Base-by-base conservation (phyloP, 1,139 yeast genomes). In the Blastobotrys aristatus region DNA sequence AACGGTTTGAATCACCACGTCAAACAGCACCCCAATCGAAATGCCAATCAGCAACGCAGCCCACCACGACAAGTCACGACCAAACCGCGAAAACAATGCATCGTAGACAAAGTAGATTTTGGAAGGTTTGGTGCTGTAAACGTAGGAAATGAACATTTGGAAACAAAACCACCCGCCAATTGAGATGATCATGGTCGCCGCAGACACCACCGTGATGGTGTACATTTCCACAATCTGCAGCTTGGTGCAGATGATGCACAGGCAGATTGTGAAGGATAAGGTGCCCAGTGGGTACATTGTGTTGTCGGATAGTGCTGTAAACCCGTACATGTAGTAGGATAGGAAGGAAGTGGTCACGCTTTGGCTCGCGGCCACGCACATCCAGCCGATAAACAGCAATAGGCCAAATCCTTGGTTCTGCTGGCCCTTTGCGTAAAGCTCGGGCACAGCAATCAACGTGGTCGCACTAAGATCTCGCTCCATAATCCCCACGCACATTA, bases 401-500 rank as follows among this genome's bases (percentile, higher is more conserved):
- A 88, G 64, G 58, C 85, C 86, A 68, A 94, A 90, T 1, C 83
- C 85, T 61, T 82, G 78, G 56, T 83, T 86, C 31, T 76, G 68
- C 50, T 95, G 77, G 2, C 98, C 97, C 50, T 75, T 79, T 5
- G 80, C 61, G 63, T 94, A 94, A 22, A 94, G 71, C 65, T 90
- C 97, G 0, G 99, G 99, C 1, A 89, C 85, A 0, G 97, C 95
- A 48, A 92, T 66, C 47, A 92, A 72, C 0, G 98, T 92, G 1
- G 95, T 79, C 0, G 97, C 95, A 47, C 81, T 76, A 62, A 94
- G 72, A 61, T 94, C 99, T 61, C 84, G 84, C 59, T 92, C 97
- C 67, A 92, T 84, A 79, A 90, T 86, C n/a, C 99, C 99, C 47
- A 94, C 73, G 59, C 95, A 86, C 41, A 92, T 64, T 1, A 92